A percentile compares a stretch with the other conserved stretches of the same genome.
phyloP scores from a whole-genome alignment of 129 eudicot genomes.

The Daucus carota region DH1_v3.0 NC_030382.2:24509001-24509500 shows the following conservation, averaged over 20 bases:
- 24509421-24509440: background rate
- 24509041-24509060: background rate
- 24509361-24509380: conserved; percentile 9
- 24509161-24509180: conserved; percentile 8
- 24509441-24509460: background rate
- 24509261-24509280: conserved; percentile 7
- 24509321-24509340: background rate
- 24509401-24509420: conserved; percentile 19
- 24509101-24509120: background rate
- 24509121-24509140: background rate
- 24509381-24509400: conserved; percentile 28
- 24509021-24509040: background rate
- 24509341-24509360: background rate
- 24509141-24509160: background rate
- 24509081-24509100: background rate
- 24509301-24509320: conserved; percentile 34
- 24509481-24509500: no score
- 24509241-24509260: background rate
- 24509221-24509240: background rate
- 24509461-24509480: background rate
- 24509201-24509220: background rate
- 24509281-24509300: conserved; percentile 32
- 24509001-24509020: conserved; percentile 1
- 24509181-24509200: background rate
- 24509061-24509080: background rate